Evolutionary conservation across 352 stramenopile species (phyloP).

Genomic region (Globisporangium orthogonon): DNA sequence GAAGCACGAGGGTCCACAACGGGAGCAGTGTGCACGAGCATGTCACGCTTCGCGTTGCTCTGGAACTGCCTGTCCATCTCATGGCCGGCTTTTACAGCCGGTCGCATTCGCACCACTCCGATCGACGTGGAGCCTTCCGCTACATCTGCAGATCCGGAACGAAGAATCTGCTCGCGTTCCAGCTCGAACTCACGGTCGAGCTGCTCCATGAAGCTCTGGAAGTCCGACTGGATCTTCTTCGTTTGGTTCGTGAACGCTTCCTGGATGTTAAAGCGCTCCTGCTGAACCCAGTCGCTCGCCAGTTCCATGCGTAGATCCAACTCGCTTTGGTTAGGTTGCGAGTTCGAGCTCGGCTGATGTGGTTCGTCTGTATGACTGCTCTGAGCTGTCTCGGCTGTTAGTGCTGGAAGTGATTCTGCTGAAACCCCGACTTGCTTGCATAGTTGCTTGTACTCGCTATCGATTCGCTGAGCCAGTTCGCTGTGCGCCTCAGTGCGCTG

Average conservation of each 20-base stretch:
- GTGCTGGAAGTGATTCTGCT: background rate
- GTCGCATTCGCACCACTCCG: background rate
- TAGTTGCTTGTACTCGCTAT: constrained; percentile 25
- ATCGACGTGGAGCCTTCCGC: background rate
- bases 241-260: constrained; percentile 61
- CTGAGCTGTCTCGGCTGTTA: background rate
- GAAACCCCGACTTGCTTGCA: constrained; percentile 6
- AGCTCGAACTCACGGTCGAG: constrained; percentile 28
- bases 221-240: constrained; percentile 43
- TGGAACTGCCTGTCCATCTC: constrained; percentile 23
- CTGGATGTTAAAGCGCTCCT: constrained; percentile 67
- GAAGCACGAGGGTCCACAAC: constrained; percentile 11
- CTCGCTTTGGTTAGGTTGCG: constrained; percentile 2
- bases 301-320: constrained; percentile 19
- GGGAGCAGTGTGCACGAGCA: constrained; percentile 27
- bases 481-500: constrained; percentile 17
- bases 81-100: background rate
- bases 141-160: background rate
- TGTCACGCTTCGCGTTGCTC: constrained; percentile 24
- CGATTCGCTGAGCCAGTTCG: constrained; percentile 20
- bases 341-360: background rate
- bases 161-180: constrained; percentile 29
- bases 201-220: constrained; percentile 32
- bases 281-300: constrained; percentile 41
- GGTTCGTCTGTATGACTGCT: background rate